Percentiles rank a stretch among this genome's conserved stretches.
These are phyloP conservation scores for Lachnellula cervina DNA, from an alignment of 2,329 filamentous ascomycete species.

Conservation along the genomic window DNA sequence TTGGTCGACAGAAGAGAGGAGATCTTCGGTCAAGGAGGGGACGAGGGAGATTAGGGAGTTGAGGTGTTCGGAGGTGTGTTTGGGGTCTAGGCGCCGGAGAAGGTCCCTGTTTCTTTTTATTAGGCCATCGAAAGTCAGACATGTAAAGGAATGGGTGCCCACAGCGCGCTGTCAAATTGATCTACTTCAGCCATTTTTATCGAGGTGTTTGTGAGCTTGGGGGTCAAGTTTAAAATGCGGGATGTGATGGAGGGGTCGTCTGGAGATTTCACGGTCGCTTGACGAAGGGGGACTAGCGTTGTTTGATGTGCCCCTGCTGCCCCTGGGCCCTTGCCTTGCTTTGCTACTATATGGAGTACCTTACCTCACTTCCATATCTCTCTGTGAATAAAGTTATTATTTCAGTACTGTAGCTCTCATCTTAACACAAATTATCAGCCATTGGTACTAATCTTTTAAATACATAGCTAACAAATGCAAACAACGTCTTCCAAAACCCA, in stretches of 20 bases:
- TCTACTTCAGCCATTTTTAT: conserved; percentile 31
- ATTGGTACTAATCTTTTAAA: neutral
- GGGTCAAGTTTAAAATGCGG: neutral
- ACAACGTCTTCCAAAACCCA: neutral
- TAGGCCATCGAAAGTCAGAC: neutral
- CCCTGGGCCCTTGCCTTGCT: no score
- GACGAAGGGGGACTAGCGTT: neutral
- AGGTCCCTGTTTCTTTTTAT: conserved; percentile 66
- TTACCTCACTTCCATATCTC: no score
- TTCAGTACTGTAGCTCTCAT: neutral
- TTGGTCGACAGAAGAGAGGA: conserved; percentile 95
- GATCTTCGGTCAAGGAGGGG: conserved; percentile 91
- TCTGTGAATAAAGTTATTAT: no score
- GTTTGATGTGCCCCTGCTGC: neutral
- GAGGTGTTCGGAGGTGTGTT: conserved; percentile 83
- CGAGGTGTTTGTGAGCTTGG: conserved; percentile 6
- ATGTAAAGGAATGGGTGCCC: conserved; percentile 11
- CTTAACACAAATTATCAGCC: neutral
- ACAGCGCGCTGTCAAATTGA: conserved; percentile 35
- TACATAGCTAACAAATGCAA: conserved; percentile 1
- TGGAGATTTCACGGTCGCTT: neutral
- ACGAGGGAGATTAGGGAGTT: conserved; percentile 82
- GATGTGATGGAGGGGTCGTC: conserved; percentile 13
- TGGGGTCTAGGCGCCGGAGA: conserved; percentile 93
- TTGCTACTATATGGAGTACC: no score